A percentile compares a stretch with the other conserved stretches of the same genome.
Evolutionary conservation across 306 rosid species (phyloP).

Genomic region (Glycyrrhiza uralensis): DNA sequence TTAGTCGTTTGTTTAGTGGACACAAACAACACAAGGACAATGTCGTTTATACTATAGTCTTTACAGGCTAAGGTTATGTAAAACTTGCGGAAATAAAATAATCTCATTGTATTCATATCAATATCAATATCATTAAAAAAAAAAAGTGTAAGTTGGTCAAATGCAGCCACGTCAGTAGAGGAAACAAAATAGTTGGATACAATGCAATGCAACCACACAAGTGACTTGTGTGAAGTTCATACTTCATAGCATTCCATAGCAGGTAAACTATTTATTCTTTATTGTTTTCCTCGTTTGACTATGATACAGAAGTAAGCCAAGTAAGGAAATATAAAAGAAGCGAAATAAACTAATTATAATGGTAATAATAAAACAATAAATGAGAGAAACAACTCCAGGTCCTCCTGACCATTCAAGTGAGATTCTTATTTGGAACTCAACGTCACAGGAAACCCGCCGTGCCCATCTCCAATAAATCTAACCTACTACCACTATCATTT

Average conservation of each 20-base stretch:
- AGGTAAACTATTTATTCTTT: neutral
- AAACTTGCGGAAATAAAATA: neutral
- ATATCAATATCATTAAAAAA: too few species aligned
- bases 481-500: conserved; percentile 11
- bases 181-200: neutral
- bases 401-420: neutral
- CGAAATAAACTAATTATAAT: neutral
- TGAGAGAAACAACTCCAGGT: neutral
- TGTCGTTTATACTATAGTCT: neutral
- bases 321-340: neutral
- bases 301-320: neutral
- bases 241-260: neutral
- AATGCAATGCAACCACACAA: neutral
- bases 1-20: conserved; percentile 18
- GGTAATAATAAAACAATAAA: conserved; percentile 12
- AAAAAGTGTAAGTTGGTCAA: neutral
- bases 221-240: neutral
- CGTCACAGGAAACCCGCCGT: conserved; percentile 42
- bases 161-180: neutral
- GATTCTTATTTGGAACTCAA: conserved; percentile 34
- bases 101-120: neutral
- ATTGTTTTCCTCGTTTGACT: conserved; percentile 23
- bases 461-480: conserved; percentile 39
- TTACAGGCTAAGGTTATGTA: neutral
- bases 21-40: neutral